A percentile compares a stretch with the other conserved stretches of the same genome.
Conservation (phyloP, 192 early-diverging fungal genomes). For the Backusella mclennaniae region DNA sequence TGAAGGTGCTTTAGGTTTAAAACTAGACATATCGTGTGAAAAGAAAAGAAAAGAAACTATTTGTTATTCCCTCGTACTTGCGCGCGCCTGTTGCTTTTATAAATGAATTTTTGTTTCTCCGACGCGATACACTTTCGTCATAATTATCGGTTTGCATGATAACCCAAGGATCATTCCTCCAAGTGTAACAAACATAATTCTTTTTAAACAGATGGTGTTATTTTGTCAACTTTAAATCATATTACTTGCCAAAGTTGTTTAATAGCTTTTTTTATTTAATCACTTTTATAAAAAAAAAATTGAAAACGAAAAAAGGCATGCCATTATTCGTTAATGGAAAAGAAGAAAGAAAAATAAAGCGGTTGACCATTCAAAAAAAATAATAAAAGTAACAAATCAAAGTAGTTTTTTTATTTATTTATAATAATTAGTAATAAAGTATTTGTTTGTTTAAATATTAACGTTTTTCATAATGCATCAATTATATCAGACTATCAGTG, state of each 20-base stretch:
- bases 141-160: background rate
- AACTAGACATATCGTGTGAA: conserved; percentile 5
- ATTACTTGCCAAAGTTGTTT: background rate
- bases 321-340: background rate
- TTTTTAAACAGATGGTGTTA: background rate
- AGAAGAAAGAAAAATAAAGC: background rate
- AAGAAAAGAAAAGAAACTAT: background rate
- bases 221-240: background rate
- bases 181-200: background rate
- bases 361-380: background rate
- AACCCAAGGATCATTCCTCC: background rate
- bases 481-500: background rate
- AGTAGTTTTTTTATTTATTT: background rate
- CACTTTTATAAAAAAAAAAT: background rate
- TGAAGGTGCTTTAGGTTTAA: background rate
- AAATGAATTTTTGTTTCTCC: background rate
- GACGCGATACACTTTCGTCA: background rate
- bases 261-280: background rate
- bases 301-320: background rate
- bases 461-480: background rate
- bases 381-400: background rate
- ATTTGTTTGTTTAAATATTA: background rate
- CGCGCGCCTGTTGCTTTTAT: background rate
- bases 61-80: background rate
- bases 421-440: background rate